phyloP scores from a whole-genome alignment of 1,284 basidiomycete species.

The Cryptococcus sp. region DNA sequence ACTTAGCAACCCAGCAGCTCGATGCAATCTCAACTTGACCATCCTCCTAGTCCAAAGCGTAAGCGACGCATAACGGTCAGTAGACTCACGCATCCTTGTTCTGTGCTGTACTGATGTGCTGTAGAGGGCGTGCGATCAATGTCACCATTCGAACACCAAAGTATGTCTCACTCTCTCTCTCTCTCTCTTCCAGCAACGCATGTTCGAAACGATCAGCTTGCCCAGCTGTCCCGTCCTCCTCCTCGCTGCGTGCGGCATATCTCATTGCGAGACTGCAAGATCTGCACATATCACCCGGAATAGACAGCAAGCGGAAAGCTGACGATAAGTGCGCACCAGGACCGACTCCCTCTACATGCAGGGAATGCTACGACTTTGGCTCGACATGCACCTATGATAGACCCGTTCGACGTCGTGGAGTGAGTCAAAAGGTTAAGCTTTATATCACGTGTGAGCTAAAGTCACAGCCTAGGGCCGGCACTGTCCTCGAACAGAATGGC shows the following conservation, averaged over 20 bases:
- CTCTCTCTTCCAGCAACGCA: too few relatives aligned
- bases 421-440: constrained; percentile 7
- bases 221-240: too few relatives aligned
- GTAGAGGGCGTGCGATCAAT: constrained; percentile 23
- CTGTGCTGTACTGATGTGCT: neutral
- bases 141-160: constrained; percentile 24
- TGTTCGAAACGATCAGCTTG: too few relatives aligned
- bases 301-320: too few relatives aligned
- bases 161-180: constrained; percentile 2
- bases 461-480: neutral
- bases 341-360: constrained; percentile 13
- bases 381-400: constrained; percentile 24
- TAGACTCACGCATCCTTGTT: neutral
- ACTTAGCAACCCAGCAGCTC: too few relatives aligned
- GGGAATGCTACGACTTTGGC: constrained; percentile 19
- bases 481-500: too few relatives aligned
- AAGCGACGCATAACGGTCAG: neutral
- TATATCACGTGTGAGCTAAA: too few relatives aligned
- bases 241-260: too few relatives aligned
- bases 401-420: constrained; percentile 22
- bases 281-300: too few relatives aligned
- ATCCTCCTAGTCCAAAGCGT: neutral
- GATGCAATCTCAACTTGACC: too few relatives aligned
- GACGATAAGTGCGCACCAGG: constrained; percentile 15
- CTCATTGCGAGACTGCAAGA: too few relatives aligned